Evolutionary conservation across 2,329 filamentous ascomycete species (phyloP).

Genomic region (Colletotrichum endophyticum): DNA sequence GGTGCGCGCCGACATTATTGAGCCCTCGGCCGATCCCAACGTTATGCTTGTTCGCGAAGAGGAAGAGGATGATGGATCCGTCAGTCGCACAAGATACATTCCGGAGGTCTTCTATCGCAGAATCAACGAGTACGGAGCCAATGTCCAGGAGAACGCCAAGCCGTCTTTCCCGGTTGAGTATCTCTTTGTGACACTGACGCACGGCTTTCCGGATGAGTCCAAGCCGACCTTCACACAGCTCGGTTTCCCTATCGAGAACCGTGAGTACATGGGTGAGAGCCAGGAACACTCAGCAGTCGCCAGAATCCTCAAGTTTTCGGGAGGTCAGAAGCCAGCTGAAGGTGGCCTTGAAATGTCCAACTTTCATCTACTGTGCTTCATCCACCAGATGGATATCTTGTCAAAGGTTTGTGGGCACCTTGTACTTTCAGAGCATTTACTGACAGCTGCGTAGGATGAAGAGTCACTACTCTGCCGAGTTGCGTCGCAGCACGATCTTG

Average conservation of each 20-base stretch:
- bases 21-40: slow-evolving; percentile 89
- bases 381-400: slow-evolving; percentile 80
- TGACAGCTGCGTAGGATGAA: slow-evolving; percentile 71
- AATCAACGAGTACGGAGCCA: slow-evolving; percentile 95
- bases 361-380: slow-evolving; percentile 91
- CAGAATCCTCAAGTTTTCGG: slow-evolving; percentile 69
- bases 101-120: slow-evolving; percentile 96
- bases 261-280: slow-evolving; percentile 82
- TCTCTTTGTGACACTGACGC: slow-evolving; percentile 91
- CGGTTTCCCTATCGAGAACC: slow-evolving; percentile 90
- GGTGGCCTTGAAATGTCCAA: slow-evolving; percentile 79
- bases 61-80: slow-evolving; percentile 77
- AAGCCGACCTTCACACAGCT: slow-evolving; percentile 77
- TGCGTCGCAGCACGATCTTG: slow-evolving; percentile 79
- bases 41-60: slow-evolving; percentile 96
- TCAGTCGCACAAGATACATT: slow-evolving; percentile 81
- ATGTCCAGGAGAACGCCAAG: slow-evolving; percentile 96
- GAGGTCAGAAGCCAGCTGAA: slow-evolving; percentile 63
- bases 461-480: slow-evolving; percentile 84
- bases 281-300: slow-evolving; percentile 77
- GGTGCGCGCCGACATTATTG: slow-evolving; percentile 92
- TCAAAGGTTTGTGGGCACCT: slow-evolving; percentile 70
- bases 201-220: slow-evolving; percentile 87
- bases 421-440: background rate
- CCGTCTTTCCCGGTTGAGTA: slow-evolving; percentile 97